A percentile compares a stretch with the other conserved stretches of the same genome.
Conservation (phyloP, 768 basidiomycete species). For the Gloeostereum incarnatum region DNA sequence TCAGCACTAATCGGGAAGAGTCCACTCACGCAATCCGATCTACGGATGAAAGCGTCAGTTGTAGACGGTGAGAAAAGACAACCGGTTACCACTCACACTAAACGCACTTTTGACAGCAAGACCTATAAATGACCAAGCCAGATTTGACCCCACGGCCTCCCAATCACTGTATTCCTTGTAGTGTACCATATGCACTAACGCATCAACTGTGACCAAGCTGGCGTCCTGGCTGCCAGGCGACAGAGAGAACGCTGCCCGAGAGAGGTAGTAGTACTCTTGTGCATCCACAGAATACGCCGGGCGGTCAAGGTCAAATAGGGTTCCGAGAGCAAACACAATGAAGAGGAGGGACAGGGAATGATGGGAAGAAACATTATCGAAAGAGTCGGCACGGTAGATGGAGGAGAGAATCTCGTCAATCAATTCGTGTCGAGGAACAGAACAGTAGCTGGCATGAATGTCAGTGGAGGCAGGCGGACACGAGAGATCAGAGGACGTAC, state of each 20-base stretch:
- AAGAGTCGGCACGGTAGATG: conserved; percentile 46
- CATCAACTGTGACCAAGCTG: too few species aligned
- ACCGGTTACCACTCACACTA: conserved; percentile 45
- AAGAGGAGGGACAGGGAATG: conserved; percentile 57
- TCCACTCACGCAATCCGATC: conserved; percentile 46
- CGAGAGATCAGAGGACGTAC: conserved; percentile 25
- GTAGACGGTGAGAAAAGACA: conserved; percentile 4
- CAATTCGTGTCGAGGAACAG: conserved; percentile 44
- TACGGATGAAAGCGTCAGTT: conserved; percentile 9
- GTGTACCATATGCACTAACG: conserved; percentile 30
- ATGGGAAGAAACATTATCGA: conserved; percentile 26
- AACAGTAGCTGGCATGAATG: conserved; percentile 33
- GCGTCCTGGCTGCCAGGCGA: too few species aligned
- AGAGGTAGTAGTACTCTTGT: conserved; percentile 52
- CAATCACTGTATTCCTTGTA: conserved; percentile 52
- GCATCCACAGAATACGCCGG: conserved; percentile 43
- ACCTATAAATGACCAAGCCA: conserved; percentile 50
- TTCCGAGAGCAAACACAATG: conserved; percentile 55
- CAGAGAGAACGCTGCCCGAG: conserved; percentile 42
- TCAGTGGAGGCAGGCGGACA: not conserved
- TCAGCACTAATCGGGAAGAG: not conserved
- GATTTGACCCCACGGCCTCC: conserved; percentile 32
- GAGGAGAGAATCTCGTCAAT: conserved; percentile 43
- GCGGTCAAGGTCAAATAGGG: conserved; percentile 45
- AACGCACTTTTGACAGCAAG: conserved; percentile 48